Base-by-base conservation (phyloP, 148 eudicot species). In the Rhododendron griersonianum region DNA sequence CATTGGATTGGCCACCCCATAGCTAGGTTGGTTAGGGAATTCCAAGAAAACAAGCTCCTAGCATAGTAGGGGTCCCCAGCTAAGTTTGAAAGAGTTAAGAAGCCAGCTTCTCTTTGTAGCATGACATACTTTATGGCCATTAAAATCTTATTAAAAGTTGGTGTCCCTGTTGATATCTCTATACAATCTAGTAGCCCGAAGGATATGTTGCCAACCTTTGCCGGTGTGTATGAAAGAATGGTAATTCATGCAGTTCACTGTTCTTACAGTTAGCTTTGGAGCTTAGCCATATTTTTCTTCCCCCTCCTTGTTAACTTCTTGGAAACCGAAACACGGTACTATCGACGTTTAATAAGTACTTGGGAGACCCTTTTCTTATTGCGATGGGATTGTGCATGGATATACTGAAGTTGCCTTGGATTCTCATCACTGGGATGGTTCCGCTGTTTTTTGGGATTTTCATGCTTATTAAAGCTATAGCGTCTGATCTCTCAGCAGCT, bases 381-480 rank as follows among this genome's bases (percentile, higher is more conserved):
- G 71, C n/a, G 30, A 65, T 65, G 71, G 71, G 71, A n/a, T 23
- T 8, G 71, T 65, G 3, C 71, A 65, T n/a, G 30, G 71, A 65
- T 8, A n/a, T 65, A 23, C 71, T 65, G 63, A 57, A 57, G 63
- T 57, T 57, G 63, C 63, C 63, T 57, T 57, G 63, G 63, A 18
- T 57, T 57, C 63, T 57, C 63, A 57, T 57, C 63, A 19, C 63
- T 19, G 63, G 23, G 63, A 5, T 57, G 19, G 63, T 57, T 57
- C 63, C 23, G n/a, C 63, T 57, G 7, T 57, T 57, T 16, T 19
- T 57, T 91, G 98, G 95, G 85, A 88, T 96, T 89, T 95, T 95
- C 90, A 91, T 96, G 65, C 92, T 96, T 83, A 95, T 95, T 89
- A 88, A 94, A 35, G 98, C 96, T n/a, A 83, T 95, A 41, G 96